A percentile compares a stretch with the other conserved stretches of the same genome.
Evolutionary conservation across 345 rosid genomes (phyloP).

Genomic region (Salix exigua): DNA sequence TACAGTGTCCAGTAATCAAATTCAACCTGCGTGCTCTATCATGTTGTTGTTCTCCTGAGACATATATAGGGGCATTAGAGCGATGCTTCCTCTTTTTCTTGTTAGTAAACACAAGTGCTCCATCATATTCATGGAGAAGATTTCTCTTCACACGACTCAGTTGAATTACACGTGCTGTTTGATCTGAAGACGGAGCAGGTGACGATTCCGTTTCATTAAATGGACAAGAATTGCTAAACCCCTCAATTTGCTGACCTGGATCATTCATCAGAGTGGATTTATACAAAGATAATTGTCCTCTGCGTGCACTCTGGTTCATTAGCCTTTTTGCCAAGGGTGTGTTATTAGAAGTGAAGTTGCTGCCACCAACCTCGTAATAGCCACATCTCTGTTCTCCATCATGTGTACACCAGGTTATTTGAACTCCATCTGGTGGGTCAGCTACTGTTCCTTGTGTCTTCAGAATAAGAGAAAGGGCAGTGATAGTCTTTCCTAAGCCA

Average conservation of each 20-base stretch:
- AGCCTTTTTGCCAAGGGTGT: constrained; percentile 40
- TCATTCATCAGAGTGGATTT: constrained; percentile 26
- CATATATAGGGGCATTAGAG: constrained; percentile 2
- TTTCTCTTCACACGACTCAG: constrained; percentile 54
- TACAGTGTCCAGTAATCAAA: constrained; percentile 30
- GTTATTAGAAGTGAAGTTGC: constrained; percentile 29
- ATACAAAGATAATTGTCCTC: constrained; percentile 42
- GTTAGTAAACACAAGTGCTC: constrained; percentile 27
- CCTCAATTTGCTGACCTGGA: constrained; percentile 35
- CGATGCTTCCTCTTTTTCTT: constrained; percentile 38
- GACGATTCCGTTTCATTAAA: constrained; percentile 25
- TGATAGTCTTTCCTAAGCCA: constrained; percentile 93
- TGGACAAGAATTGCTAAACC: constrained; percentile 27
- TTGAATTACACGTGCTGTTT: constrained; percentile 34
- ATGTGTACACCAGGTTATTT: constrained; percentile 66
- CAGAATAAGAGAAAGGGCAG: constrained; percentile 82
- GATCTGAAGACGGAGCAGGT: constrained; percentile 24
- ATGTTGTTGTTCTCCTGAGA: constrained; percentile 18
- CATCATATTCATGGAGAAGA: constrained; percentile 48
- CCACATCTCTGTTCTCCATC: constrained; percentile 63
- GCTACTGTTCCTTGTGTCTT: constrained; percentile 85
- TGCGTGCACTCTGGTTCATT: constrained; percentile 34
- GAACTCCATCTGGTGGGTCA: constrained; percentile 72
- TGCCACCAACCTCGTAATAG: constrained; percentile 67
- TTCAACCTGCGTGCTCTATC: constrained; percentile 25